These are phyloP conservation scores for Cytospora leucostoma DNA, from an alignment of 2,329 filamentous ascomycete species.

Conservation along the genomic window DNA sequence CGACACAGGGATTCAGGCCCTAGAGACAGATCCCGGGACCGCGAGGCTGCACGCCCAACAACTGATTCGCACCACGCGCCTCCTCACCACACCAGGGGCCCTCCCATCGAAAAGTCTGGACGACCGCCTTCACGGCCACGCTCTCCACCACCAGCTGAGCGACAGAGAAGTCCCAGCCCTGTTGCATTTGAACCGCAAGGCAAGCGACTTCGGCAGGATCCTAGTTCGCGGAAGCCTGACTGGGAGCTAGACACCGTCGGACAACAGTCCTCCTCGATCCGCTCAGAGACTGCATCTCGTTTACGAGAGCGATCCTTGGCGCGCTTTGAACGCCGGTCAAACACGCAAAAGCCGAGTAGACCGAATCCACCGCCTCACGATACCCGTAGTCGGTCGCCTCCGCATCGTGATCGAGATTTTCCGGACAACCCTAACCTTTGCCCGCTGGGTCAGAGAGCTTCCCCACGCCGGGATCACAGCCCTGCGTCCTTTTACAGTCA, in stretches of 20 bases:
- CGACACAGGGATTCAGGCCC: slow-evolving; percentile 27
- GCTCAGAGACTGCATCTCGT: slow-evolving; percentile 24
- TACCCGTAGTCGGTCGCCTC: slow-evolving; percentile 34
- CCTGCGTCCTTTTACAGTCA: slow-evolving; percentile 31
- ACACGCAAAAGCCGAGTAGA: slow-evolving; percentile 30
- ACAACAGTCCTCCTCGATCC: slow-evolving; percentile 19
- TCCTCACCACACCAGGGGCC: slow-evolving; percentile 23
- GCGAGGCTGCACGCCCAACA: slow-evolving; percentile 40
- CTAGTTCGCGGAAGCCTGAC: slow-evolving; percentile 20
- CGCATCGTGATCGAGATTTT: slow-evolving; percentile 23
- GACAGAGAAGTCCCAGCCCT: slow-evolving; percentile 35
- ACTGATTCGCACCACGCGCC: slow-evolving; percentile 28
- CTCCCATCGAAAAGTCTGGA: slow-evolving; percentile 15
- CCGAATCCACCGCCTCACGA: slow-evolving; percentile 29
- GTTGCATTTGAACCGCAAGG: slow-evolving; percentile 28
- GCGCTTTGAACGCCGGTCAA: slow-evolving; percentile 32
- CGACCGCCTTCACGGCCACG: slow-evolving; percentile 30
- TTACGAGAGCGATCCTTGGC: slow-evolving; percentile 32
- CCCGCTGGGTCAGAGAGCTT: slow-evolving; percentile 27
- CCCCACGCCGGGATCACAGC: slow-evolving; percentile 30
- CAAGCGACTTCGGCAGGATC: slow-evolving; percentile 26
- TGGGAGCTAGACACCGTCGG: slow-evolving; percentile 21
- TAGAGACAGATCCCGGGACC: slow-evolving; percentile 44
- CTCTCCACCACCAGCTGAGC: slow-evolving; percentile 34
- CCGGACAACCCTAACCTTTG: slow-evolving; percentile 28